A percentile compares a stretch with the other conserved stretches of the same genome.
phyloP scores from a whole-genome alignment of 2,329 filamentous ascomycete species.

The Aspergillus brasiliensis region DNA sequence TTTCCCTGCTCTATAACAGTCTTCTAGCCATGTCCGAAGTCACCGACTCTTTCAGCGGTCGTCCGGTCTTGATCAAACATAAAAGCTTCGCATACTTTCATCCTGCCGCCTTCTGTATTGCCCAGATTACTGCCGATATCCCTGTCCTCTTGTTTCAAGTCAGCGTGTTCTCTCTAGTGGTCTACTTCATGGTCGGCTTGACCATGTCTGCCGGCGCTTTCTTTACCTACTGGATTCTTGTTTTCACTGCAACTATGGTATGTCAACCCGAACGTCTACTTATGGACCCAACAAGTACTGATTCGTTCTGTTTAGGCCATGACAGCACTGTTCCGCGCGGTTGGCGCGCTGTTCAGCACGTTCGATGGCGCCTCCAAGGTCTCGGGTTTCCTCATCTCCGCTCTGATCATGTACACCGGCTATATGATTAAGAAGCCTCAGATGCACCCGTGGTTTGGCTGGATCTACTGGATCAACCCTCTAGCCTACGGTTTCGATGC shows the following conservation, averaged over 20 bases:
- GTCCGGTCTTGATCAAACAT: conserved; percentile 62
- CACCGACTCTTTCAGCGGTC: conserved; percentile 61
- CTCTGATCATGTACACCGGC: conserved; percentile 44
- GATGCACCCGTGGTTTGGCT: conserved; percentile 58
- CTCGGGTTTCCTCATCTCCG: conserved; percentile 42
- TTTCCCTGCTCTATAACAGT: conserved; percentile 64
- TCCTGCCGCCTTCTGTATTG: conserved; percentile 50
- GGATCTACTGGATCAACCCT: conserved; percentile 47
- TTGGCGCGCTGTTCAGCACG: conserved; percentile 58
- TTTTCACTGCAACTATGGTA: conserved; percentile 56
- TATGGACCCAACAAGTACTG: conserved; percentile 12
- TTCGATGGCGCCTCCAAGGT: conserved; percentile 63
- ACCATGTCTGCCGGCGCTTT: conserved; percentile 55
- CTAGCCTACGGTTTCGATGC: conserved; percentile 44
- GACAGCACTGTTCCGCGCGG: conserved; percentile 60
- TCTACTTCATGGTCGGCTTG: conserved; percentile 67
- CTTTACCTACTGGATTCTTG: conserved; percentile 63
- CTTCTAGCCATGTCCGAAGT: conserved; percentile 68
- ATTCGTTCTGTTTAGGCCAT: conserved; percentile 45
- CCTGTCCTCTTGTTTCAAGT: conserved; percentile 63
- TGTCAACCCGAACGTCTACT: conserved; percentile 16
- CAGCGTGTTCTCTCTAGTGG: conserved; percentile 57
- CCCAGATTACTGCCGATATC: conserved; percentile 52
- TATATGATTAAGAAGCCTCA: conserved; percentile 49
- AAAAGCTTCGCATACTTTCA: conserved; percentile 61